These are phyloP conservation scores for Xylaria multiplex DNA, from an alignment of 2,329 filamentous ascomycete genomes.

Conservation along the genomic window DNA sequence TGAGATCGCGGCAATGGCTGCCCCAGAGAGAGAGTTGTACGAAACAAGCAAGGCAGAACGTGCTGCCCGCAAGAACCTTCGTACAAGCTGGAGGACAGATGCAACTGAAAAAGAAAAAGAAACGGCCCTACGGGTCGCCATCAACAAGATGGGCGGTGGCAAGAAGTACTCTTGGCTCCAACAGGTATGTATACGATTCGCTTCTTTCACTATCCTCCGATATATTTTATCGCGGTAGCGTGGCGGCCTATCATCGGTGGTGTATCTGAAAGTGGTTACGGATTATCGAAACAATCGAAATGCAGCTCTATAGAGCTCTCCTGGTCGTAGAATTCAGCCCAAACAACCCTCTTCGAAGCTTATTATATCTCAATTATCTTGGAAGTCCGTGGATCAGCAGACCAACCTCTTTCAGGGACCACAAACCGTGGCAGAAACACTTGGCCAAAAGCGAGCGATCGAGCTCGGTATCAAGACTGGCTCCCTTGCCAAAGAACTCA, in stretches of 20 bases:
- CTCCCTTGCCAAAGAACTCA: slow-evolving; percentile 28
- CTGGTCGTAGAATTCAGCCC: background rate
- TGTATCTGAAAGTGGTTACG: too few species aligned
- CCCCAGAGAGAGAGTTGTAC: background rate
- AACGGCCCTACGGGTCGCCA: slow-evolving; percentile 27
- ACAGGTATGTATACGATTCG: slow-evolving; percentile 28
- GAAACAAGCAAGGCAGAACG: slow-evolving; percentile 46
- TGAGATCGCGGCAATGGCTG: background rate
- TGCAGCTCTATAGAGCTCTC: too few species aligned
- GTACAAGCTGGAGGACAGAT: slow-evolving; percentile 26
- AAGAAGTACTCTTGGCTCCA: slow-evolving; percentile 41
- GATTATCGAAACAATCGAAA: too few species aligned
- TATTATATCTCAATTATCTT: background rate
- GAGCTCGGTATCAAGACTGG: slow-evolving; percentile 24
- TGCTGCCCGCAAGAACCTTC: slow-evolving; percentile 32
- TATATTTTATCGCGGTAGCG: too few species aligned
- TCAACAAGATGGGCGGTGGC: slow-evolving; percentile 13
- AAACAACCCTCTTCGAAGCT: background rate
- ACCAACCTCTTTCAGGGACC: slow-evolving; percentile 19
- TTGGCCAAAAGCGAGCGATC: slow-evolving; percentile 21
- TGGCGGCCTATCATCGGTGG: background rate
- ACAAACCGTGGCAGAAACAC: slow-evolving; percentile 19
- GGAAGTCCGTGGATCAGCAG: background rate
- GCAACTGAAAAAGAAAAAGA: slow-evolving; percentile 30
- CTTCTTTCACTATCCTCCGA: too few species aligned